These are phyloP conservation scores for Globisporangium paddicum DNA, from an alignment of 352 stramenopile species.

Conservation along the genomic window DNA sequence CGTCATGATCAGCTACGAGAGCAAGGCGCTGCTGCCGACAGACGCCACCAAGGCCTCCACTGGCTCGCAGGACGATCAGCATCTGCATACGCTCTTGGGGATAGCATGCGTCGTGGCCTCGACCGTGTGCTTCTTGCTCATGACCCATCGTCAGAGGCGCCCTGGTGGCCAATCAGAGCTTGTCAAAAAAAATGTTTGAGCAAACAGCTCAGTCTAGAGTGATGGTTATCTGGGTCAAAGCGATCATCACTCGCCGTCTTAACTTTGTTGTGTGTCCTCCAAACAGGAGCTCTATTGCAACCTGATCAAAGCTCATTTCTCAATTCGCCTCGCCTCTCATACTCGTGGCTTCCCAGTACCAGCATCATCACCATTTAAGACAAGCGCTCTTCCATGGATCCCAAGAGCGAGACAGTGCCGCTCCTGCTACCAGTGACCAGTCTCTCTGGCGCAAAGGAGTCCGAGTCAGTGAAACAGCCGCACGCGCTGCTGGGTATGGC, in stretches of 20 bases:
- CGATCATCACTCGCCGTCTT: background rate
- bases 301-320: background rate
- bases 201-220: background rate
- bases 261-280: background rate
- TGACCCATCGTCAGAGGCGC: too few species aligned
- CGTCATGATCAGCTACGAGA: constrained; percentile 3
- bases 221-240: background rate
- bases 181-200: background rate
- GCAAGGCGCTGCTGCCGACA: constrained; percentile 4
- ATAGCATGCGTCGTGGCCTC: constrained; percentile 66
- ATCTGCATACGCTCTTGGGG: constrained; percentile 33
- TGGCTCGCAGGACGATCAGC: too few species aligned
- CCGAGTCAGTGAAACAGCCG: constrained; percentile 26
- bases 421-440: constrained; percentile 27
- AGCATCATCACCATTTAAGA: background rate
- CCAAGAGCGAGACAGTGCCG: constrained; percentile 3
- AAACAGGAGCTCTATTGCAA: background rate
- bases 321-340: background rate
- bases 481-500: constrained; percentile 56
- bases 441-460: constrained; percentile 7
- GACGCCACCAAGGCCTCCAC: too few species aligned
- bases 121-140: constrained; percentile 78
- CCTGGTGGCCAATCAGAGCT: constrained; percentile 1
- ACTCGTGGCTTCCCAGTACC: background rate
- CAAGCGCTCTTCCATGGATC: background rate